Conservation (phyloP, 257 asterid species). For the Salvia hispanica region DNA sequence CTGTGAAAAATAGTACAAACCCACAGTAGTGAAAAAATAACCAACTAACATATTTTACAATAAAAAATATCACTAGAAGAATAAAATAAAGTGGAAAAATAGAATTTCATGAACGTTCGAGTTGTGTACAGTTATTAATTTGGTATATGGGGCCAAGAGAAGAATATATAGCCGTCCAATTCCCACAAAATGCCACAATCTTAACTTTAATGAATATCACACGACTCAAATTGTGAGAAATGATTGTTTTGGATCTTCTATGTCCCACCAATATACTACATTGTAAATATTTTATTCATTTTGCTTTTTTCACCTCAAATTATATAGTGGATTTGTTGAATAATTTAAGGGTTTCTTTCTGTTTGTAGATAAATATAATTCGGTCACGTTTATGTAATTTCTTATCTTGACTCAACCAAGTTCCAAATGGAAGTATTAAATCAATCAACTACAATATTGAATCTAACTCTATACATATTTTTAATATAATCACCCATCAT, state of each 20-base stretch:
- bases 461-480: too few species aligned
- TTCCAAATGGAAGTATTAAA: not conserved
- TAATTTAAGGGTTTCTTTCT: not conserved
- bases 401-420: not conserved
- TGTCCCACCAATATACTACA: not conserved
- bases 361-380: not conserved
- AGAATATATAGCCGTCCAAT: not conserved
- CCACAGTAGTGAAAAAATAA: not conserved
- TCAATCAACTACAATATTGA: not conserved
- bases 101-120: constrained; percentile 1
- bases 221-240: constrained; percentile 4
- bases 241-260: constrained; percentile 2
- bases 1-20: not conserved
- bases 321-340: constrained; percentile 13
- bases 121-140: not conserved
- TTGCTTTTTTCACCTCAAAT: not conserved
- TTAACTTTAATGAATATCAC: constrained; percentile 2
- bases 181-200: not conserved
- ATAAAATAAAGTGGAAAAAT: not conserved
- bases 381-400: not conserved
- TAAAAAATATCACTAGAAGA: not conserved
- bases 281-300: not conserved
- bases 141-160: constrained; percentile 4
- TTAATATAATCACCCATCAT: not conserved
- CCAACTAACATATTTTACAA: not conserved